Percentiles rank a stretch among this genome's conserved stretches.
These are phyloP conservation scores for Colletotrichum sidae DNA, from an alignment of 2,329 filamentous ascomycete genomes.

Conservation along the genomic window DNA sequence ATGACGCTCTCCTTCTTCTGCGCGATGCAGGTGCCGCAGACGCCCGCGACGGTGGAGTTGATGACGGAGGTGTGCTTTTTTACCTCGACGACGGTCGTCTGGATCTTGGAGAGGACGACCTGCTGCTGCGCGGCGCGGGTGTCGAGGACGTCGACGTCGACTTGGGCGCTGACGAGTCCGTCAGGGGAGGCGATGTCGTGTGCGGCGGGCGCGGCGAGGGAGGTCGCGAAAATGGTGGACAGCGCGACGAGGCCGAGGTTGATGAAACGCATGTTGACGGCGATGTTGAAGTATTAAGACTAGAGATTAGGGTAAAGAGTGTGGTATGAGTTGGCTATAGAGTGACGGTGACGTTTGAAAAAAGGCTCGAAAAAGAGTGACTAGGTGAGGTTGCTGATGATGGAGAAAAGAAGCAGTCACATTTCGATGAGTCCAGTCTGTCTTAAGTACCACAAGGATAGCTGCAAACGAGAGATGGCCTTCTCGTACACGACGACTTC, in stretches of 20 bases:
- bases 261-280: constrained; percentile 32
- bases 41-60: constrained; percentile 29
- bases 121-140: constrained; percentile 14
- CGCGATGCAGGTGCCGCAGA: constrained; percentile 6
- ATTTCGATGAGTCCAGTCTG: neutral
- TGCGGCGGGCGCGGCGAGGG: constrained; percentile 22
- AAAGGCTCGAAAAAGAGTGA: constrained; percentile 27
- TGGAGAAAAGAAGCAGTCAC: constrained; percentile 1
- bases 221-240: constrained; percentile 24
- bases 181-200: neutral
- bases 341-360: neutral
- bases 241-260: constrained; percentile 27
- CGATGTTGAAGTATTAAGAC: constrained; percentile 13
- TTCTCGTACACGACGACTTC: neutral
- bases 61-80: constrained; percentile 30
- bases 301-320: constrained; percentile 25
- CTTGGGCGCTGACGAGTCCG: neutral
- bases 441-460: constrained; percentile 16
- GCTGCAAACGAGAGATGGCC: no score
- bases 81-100: constrained; percentile 27
- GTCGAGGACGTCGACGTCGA: constrained; percentile 1
- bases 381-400: constrained; percentile 27
- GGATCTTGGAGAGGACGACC: constrained; percentile 28
- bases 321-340: neutral
- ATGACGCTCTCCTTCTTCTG: constrained; percentile 23